These are phyloP conservation scores for Kitagawia praeruptora DNA, from an alignment of 129 eudicot genomes.

Conservation along the genomic window DNA sequence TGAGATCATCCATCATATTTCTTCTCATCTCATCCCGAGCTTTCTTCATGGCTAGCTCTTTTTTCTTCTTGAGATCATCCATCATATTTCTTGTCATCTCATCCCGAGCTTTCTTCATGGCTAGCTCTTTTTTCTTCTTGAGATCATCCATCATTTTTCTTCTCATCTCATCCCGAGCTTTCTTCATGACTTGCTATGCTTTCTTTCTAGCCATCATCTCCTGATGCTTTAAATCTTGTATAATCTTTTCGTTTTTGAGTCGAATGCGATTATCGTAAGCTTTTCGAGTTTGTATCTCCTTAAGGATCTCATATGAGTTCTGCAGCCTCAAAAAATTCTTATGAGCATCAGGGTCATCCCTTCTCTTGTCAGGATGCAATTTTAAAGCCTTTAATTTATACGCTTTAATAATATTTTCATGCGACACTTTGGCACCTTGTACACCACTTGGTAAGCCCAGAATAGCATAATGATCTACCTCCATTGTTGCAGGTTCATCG, in stretches of 20 bases:
- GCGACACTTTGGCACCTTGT: background rate
- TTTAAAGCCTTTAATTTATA: background rate
- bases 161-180: background rate
- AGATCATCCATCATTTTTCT: background rate
- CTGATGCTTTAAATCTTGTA: background rate
- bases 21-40: too few relatives aligned
- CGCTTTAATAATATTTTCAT: background rate
- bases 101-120: background rate
- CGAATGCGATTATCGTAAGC: background rate
- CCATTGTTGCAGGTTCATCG: too few relatives aligned
- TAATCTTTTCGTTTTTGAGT: background rate
- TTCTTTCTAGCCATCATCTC: too few relatives aligned
- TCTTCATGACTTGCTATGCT: background rate
- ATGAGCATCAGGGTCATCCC: background rate
- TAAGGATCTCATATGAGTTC: background rate
- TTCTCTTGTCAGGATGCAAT: background rate
- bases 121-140: background rate
- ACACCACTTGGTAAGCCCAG: background rate
- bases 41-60: too few relatives aligned
- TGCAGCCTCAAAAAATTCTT: background rate
- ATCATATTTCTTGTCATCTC: background rate
- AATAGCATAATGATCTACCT: constrained; percentile 2
- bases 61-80: too few relatives aligned
- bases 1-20: too few relatives aligned
- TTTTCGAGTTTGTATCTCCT: background rate